Conservation (phyloP, 1,284 basidiomycete genomes). For the Wolfiporia cocos region DNA sequence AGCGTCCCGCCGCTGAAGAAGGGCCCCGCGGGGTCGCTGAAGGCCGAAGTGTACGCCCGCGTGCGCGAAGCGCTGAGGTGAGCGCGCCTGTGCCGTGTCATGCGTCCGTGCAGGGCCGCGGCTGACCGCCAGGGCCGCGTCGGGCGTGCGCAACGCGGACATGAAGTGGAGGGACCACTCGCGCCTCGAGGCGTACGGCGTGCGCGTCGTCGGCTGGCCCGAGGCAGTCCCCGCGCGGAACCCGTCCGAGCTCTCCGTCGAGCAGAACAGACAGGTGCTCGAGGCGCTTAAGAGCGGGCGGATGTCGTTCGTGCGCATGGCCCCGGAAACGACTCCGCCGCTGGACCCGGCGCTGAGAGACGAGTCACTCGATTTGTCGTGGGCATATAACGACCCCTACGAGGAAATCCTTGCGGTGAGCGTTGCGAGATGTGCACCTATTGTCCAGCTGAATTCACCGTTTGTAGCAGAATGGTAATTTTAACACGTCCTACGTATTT, state of each 20-base stretch:
- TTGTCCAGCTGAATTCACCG: no score
- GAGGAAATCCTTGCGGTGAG: slow-evolving; percentile 2
- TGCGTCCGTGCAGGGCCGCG: not conserved
- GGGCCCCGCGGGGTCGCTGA: slow-evolving; percentile 34
- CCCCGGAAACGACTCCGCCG: not conserved
- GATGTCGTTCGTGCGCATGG: slow-evolving; percentile 33
- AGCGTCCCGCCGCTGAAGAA: slow-evolving; percentile 17
- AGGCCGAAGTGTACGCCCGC: slow-evolving; percentile 45
- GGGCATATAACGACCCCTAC: slow-evolving; percentile 6
- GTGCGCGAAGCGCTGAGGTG: slow-evolving; percentile 50
- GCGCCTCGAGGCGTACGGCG: slow-evolving; percentile 45
- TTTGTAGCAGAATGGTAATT: no score
- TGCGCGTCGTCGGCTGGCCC: slow-evolving; percentile 59
- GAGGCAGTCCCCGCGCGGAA: slow-evolving; percentile 47
- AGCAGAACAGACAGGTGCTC: slow-evolving; percentile 46
- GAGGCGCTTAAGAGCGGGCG: slow-evolving; percentile 40
- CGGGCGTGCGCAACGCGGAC: slow-evolving; percentile 55
- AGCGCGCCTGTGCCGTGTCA: not conserved
- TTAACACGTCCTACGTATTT: no score
- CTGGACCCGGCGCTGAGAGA: not conserved
- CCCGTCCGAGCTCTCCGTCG: slow-evolving; percentile 47
- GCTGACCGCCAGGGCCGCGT: slow-evolving; percentile 34
- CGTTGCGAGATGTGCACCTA: not conserved
- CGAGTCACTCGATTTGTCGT: not conserved
- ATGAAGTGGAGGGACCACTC: slow-evolving; percentile 71